These are phyloP conservation scores for Vigna angularis DNA, from an alignment of 306 rosid species.

Conservation along the genomic window DNA sequence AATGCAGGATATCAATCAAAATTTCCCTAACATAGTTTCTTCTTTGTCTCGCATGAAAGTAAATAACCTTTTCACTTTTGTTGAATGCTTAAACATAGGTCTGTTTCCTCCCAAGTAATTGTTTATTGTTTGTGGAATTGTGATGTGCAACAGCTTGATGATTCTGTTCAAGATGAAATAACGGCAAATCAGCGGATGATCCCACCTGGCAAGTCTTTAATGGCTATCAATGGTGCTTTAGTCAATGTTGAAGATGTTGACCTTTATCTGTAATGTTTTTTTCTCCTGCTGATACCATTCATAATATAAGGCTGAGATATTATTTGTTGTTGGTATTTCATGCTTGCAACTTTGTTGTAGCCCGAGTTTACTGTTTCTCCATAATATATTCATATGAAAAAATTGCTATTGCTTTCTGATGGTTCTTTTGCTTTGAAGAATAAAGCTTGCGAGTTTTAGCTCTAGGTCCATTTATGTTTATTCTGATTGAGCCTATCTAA, in stretches of 20 bases:
- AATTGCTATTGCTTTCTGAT: slow-evolving; percentile 26
- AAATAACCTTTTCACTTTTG: slow-evolving; percentile 35
- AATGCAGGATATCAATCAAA: slow-evolving; percentile 98
- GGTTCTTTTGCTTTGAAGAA: slow-evolving; percentile 27
- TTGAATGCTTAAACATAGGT: slow-evolving; percentile 30
- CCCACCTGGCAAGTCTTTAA: slow-evolving; percentile 99
- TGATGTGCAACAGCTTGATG: slow-evolving; percentile 75
- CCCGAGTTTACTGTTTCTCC: slow-evolving; percentile 30
- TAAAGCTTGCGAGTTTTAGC: slow-evolving; percentile 16
- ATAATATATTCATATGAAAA: slow-evolving; percentile 19
- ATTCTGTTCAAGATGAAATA: slow-evolving; percentile 91
- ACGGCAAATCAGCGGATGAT: slow-evolving; percentile 94
- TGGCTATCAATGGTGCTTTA: slow-evolving; percentile 98
- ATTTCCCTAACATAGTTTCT: slow-evolving; percentile 94
- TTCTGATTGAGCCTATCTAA: slow-evolving; percentile 13
- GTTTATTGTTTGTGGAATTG: slow-evolving; percentile 39
- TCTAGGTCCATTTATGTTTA: slow-evolving; percentile 21
- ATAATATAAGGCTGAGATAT: slow-evolving; percentile 34
- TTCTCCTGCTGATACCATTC: slow-evolving; percentile 51
- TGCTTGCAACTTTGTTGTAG: slow-evolving; percentile 32
- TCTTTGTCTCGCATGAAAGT: slow-evolving; percentile 99
- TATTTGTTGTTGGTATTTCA: slow-evolving; percentile 23
- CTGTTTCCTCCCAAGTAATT: slow-evolving; percentile 27
- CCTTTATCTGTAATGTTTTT: slow-evolving; percentile 86
- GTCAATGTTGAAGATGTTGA: slow-evolving; percentile 94